These are phyloP conservation scores for Pseudonitzschia delicatissima DNA, from an alignment of 108 stramenopile genomes.

Conservation along the genomic window DNA sequence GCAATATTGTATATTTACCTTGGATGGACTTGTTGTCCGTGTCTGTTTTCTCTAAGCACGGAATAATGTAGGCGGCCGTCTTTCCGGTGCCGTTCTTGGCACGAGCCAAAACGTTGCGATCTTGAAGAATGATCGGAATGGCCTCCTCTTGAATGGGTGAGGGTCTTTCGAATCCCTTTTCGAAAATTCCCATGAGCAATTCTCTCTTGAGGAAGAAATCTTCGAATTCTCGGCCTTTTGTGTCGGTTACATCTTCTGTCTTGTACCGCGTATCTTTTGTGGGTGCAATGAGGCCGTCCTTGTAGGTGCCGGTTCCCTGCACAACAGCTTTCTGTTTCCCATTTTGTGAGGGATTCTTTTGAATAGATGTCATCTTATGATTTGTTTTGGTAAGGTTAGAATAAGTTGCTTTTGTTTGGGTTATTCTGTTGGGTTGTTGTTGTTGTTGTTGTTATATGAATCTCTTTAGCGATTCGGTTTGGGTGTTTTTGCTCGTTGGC, in stretches of 20 bases:
- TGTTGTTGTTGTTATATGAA: background rate
- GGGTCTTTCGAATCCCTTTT: conserved; percentile 99
- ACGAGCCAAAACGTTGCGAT: conserved; percentile 94
- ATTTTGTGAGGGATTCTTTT: conserved; percentile 23
- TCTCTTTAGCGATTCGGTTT: background rate
- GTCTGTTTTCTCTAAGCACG: conserved; percentile 97
- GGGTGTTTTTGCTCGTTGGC: background rate
- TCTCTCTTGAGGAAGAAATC: conserved; percentile 97
- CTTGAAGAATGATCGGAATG: conserved; percentile 95
- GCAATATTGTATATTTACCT: conserved; percentile 44
- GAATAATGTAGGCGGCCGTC: conserved; percentile 99
- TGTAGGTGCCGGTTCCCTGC: conserved; percentile 72
- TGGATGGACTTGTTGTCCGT: conserved; percentile 82
- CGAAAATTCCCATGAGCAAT: conserved; percentile 98
- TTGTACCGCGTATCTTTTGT: conserved; percentile 86
- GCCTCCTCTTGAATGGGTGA: conserved; percentile 98
- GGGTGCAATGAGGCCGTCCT: conserved; percentile 81
- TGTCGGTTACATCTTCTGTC: conserved; percentile 95
- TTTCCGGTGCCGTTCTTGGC: conserved; percentile 99
- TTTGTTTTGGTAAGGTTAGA: background rate
- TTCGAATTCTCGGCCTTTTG: conserved; percentile 97
- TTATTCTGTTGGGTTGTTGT: background rate
- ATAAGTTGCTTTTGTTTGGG: background rate
- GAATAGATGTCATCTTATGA: conserved; percentile 30
- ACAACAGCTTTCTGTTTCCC: conserved; percentile 29